phyloP scores from a whole-genome alignment of 805 yeast species.

The Yarrowia divulgata region DNA sequence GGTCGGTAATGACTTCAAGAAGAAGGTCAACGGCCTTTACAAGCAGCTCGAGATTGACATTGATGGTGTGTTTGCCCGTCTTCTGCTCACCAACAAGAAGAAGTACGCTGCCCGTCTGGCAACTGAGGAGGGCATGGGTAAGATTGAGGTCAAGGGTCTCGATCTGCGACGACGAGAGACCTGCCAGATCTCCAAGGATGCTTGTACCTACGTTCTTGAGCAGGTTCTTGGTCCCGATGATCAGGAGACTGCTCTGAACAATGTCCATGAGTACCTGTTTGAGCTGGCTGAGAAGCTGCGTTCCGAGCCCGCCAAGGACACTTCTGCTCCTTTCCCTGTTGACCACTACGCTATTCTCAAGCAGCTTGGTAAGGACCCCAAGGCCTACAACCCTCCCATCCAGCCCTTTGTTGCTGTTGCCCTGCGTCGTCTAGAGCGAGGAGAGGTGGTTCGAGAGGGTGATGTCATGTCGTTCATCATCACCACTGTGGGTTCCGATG shows the following conservation, averaged over 20 bases:
- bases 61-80: conserved; percentile 87
- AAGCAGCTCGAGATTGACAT: conserved; percentile 89
- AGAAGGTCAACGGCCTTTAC: conserved; percentile 86
- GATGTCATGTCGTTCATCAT: conserved; percentile 88
- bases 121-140: conserved; percentile 61
- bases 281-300: conserved; percentile 64
- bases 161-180: conserved; percentile 98
- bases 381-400: conserved; percentile 77
- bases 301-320: conserved; percentile 56
- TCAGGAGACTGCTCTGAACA: conserved; percentile 74
- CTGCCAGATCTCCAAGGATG: conserved; percentile 90
- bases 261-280: conserved; percentile 75
- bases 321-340: conserved; percentile 51
- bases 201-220: conserved; percentile 76
- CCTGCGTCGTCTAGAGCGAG: conserved; percentile 74
- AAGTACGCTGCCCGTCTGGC: conserved; percentile 93
- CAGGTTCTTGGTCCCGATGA: conserved; percentile 75
- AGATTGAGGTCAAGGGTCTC: conserved; percentile 91
- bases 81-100: conserved; percentile 91
- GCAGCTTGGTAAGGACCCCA: conserved; percentile 88
- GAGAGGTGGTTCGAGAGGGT: conserved; percentile 87
- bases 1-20: conserved; percentile 86
- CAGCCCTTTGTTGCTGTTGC: conserved; percentile 79
- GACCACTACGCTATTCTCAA: conserved; percentile 82
- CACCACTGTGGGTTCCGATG: conserved; percentile 56